Percentiles rank a stretch among this genome's conserved stretches.
These are phyloP conservation scores for Zostera marina DNA, from an alignment of 116 monocot species.

Conservation along the genomic window DNA sequence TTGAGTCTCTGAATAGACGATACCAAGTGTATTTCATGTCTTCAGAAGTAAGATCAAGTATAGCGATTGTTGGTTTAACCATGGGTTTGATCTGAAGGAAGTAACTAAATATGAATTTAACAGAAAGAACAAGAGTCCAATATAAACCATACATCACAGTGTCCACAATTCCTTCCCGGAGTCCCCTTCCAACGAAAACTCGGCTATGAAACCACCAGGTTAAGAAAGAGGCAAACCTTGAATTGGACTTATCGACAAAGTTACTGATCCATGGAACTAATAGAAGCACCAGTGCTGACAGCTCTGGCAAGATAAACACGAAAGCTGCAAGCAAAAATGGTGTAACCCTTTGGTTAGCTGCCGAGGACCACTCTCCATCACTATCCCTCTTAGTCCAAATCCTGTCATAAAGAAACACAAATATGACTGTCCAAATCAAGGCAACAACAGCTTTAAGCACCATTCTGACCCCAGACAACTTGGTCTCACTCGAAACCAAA, in stretches of 20 bases:
- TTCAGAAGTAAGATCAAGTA: slow-evolving; percentile 24
- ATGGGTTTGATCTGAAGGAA: slow-evolving; percentile 92
- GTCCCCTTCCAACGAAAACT: slow-evolving; percentile 69
- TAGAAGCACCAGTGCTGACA: slow-evolving; percentile 49
- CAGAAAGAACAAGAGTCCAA: slow-evolving; percentile 58
- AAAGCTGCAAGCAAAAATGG: slow-evolving; percentile 46
- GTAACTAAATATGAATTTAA: slow-evolving; percentile 86
- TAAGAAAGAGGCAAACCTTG: slow-evolving; percentile 43
- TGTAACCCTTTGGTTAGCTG: slow-evolving; percentile 34
- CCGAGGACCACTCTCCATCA: slow-evolving; percentile 44
- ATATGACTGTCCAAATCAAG: slow-evolving; percentile 36
- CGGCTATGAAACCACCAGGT: slow-evolving; percentile 96
- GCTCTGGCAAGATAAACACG: slow-evolving; percentile 63
- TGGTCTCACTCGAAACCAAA: slow-evolving; percentile 49
- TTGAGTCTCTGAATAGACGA: slow-evolving; percentile 45
- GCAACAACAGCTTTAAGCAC: slow-evolving; percentile 55
- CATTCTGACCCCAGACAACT: slow-evolving; percentile 47
- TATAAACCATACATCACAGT: slow-evolving; percentile 70
- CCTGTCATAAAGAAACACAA: slow-evolving; percentile 42
- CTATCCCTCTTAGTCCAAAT: slow-evolving; percentile 47
- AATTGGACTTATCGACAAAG: slow-evolving; percentile 76
- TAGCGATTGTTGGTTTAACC: slow-evolving; percentile 57
- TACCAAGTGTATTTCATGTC: slow-evolving; percentile 29
- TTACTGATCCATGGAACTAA: slow-evolving; percentile 70
- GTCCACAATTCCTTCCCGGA: slow-evolving; percentile 65